Base-by-base conservation (phyloP, 1,139 yeast species). In the Candida anutae region DNA sequence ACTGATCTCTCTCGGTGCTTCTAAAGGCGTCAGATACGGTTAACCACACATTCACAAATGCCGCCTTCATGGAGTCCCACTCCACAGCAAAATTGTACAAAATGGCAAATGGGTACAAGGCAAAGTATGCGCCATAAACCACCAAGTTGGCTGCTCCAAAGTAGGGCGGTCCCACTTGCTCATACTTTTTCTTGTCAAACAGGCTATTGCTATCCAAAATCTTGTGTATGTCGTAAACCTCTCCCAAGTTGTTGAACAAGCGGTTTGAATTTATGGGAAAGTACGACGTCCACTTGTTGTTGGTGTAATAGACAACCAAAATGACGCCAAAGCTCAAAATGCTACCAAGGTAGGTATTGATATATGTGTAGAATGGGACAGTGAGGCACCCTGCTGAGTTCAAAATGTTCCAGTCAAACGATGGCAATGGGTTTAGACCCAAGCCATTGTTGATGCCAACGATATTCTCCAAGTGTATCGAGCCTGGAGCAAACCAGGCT, bases 141-240 rank as follows among this genome's bases (percentile, higher is more conserved):
- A 74, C 73, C 38, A 60, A 44, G 34, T 55, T 55, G 2, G 72
- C 79, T 4, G 82, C 82, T 13, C 74, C 45, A 45, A 73, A 75
- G 40, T 60, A 75, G 12, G 82, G 81, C 1, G 75, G 73, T 1
- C 77, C 74, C 37, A 68, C 61, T 15, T 46, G 36, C 30, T 62
- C 53, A 40, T 69, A 70, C 35, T 62, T 63, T 5, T 32, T 45
- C n/a, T 42, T 25, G 34, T 65, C 71, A 29, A 70, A 53, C 27
- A 57, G 48, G 26, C 62, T 60, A 6, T 43, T 35, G 6, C 50
- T 44, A 19, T 62, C 50, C 15, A 76, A 54, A 15, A 74, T 57
- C 16, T 52, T 42, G 16, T 53, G 44, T 16, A 74, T 72, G 15
- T 56, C 40, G 43, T 61, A 75, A 0, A 43, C 32, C 13, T 47